phyloP scores from a whole-genome alignment of 2,329 filamentous ascomycete species.

The Fusarium tuaranense region DNA sequence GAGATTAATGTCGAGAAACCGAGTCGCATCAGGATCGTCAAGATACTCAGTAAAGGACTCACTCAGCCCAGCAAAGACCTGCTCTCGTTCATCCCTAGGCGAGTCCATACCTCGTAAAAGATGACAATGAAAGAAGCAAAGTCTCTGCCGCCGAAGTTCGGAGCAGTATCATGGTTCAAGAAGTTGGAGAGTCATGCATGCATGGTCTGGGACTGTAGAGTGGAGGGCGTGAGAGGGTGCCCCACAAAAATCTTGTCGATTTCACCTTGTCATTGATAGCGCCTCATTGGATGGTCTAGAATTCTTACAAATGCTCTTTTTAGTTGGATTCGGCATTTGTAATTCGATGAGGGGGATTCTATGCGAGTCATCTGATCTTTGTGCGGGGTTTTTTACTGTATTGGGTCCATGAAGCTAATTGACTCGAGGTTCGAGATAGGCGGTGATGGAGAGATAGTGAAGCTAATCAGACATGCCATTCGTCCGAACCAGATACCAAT shows the following conservation, averaged over 20 bases:
- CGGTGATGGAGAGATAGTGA: background rate
- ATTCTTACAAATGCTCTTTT: background rate
- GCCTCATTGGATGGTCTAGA: background rate
- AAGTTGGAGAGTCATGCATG: background rate
- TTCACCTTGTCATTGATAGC: slow-evolving; percentile 9
- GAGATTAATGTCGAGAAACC: background rate
- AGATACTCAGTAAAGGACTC: background rate
- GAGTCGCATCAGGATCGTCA: background rate
- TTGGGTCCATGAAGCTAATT: too few species aligned
- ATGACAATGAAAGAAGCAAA: background rate
- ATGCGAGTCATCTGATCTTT: background rate
- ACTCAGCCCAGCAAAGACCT: background rate
- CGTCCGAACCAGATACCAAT: background rate
- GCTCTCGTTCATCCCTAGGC: background rate
- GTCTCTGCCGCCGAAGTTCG: background rate
- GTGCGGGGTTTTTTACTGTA: background rate
- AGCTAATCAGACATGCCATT: background rate
- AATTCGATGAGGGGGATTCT: background rate
- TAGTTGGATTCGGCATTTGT: background rate
- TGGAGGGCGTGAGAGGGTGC: background rate
- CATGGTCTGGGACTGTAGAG: background rate
- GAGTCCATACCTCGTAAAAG: background rate
- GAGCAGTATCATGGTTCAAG: background rate
- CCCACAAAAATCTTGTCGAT: slow-evolving; percentile 17
- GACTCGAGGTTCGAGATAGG: background rate